Base-by-base conservation (phyloP, 441 rosid species). In the Populus hybrid region DNA sequence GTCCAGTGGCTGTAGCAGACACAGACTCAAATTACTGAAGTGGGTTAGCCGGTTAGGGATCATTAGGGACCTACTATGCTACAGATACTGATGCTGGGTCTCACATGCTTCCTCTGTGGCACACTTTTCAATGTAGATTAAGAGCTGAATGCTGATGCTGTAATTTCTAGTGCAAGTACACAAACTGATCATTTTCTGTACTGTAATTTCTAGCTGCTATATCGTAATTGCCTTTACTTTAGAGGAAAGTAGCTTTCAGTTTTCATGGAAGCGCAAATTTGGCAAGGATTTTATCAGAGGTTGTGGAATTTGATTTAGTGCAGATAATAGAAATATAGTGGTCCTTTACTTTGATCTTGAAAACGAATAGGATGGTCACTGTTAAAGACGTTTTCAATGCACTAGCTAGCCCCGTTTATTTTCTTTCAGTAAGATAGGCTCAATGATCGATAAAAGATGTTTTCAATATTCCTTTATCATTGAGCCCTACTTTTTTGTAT, bases 81-180 rank as follows among this genome's bases (percentile, higher is more conserved):
- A 35, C 32, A 72, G 16, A 50, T 42, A 34, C 71, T 61, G 84
- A n/a, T 28, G 67, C 63, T 16, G 38, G 80, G 70, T 66, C 75
- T 59, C 78, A 46, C 24, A 8, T 72, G 74, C 50, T 53, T 14
- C 57, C 80, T 19, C 34, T 42, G 3, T 67, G 88, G 86, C 88
- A 85, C 90, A 30, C 85, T 74, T 79, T 79, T 65, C 77, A 81
- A 81, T 65, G 74, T 46, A 74, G 88, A 87, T 85, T 66, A 82
- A 80, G 77, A 9, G 71, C 63, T 76, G 82, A 78, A 35, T 14
- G 57, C 8, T 67, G n/a, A 7, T 28, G 69, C 28, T 78, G 75
- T 50, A 81, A 53, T 72, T n/a, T 11, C 64, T 59, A 11, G 50
- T 40, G 72, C 76, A 79, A 82, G 78, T 78, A 73, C 80, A 69